These are phyloP conservation scores for Lophiostoma macrostomum DNA, from an alignment of 495 filamentous ascomycete species.

Conservation along the genomic window DNA sequence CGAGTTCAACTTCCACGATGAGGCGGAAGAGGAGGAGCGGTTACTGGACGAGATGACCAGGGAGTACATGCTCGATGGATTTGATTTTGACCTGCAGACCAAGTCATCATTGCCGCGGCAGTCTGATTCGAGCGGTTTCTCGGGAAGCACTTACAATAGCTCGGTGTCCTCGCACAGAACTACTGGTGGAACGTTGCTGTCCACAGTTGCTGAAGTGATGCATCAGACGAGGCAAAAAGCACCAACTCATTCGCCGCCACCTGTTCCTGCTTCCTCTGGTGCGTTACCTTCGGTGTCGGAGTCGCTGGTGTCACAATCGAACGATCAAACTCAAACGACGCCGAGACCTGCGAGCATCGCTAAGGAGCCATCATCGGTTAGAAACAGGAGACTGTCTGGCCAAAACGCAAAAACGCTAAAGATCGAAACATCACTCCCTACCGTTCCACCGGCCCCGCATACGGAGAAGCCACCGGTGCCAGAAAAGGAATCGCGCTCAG, in stretches of 20 bases:
- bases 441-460: constrained; percentile 39
- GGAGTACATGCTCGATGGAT: constrained; percentile 83
- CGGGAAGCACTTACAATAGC: constrained; percentile 82
- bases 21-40: constrained; percentile 88
- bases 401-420: constrained; percentile 76
- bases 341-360: constrained; percentile 33
- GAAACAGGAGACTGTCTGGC: constrained; percentile 77
- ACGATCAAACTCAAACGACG: constrained; percentile 27
- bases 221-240: constrained; percentile 33
- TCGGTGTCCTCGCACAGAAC: constrained; percentile 76
- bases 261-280: constrained; percentile 46
- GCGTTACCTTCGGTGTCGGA: constrained; percentile 30
- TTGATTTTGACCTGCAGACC: constrained; percentile 70
- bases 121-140: constrained; percentile 82
- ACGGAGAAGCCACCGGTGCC: constrained; percentile 43
- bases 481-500: constrained; percentile 45
- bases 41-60: constrained; percentile 89
- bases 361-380: constrained; percentile 56
- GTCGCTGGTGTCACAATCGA: constrained; percentile 2
- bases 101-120: constrained; percentile 80
- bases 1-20: constrained; percentile 57
- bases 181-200: constrained; percentile 67
- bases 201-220: constrained; percentile 69
- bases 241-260: constrained; percentile 39
- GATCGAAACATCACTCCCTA: constrained; percentile 71